phyloP scores from a whole-genome alignment of 805 yeast species.

The Wickerhamiella azyma region DNA sequence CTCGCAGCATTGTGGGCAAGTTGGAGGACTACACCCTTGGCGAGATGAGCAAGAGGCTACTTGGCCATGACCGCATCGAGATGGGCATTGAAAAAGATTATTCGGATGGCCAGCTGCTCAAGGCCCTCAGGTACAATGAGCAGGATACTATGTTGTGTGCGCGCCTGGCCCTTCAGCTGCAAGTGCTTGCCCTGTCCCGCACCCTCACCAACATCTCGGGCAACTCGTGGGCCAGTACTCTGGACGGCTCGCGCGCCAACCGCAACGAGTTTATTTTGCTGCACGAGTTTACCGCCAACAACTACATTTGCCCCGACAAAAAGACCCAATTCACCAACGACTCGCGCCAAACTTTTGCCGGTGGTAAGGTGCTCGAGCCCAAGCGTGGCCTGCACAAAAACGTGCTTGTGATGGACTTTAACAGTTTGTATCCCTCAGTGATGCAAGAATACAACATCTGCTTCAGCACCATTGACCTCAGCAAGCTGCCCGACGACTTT shows the following conservation, averaged over 20 bases:
- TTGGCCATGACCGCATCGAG: conserved; percentile 52
- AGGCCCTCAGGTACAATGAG: conserved; percentile 58
- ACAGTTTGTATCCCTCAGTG: conserved; percentile 90
- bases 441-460: conserved; percentile 96
- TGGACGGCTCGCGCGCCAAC: conserved; percentile 91
- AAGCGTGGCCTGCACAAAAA: conserved; percentile 87
- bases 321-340: too few relatives aligned
- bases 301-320: conserved; percentile 71
- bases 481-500: conserved; percentile 32
- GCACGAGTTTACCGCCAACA: conserved; percentile 75
- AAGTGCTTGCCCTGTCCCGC: conserved; percentile 75
- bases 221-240: conserved; percentile 91
- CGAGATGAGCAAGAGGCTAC: conserved; percentile 78
- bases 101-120: conserved; percentile 43
- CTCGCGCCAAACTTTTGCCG: conserved; percentile 71
- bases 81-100: conserved; percentile 35
- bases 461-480: conserved; percentile 72
- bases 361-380: conserved; percentile 95
- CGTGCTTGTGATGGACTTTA: conserved; percentile 92
- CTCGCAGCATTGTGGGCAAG: conserved; percentile 77
- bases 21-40: conserved; percentile 90
- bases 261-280: conserved; percentile 85
- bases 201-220: conserved; percentile 91
- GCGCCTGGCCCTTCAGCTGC: conserved; percentile 67
- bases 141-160: conserved; percentile 56